Evolutionary conservation across 2,329 filamentous ascomycete species (phyloP).

Genomic region (Hypocrella siamensis): DNA sequence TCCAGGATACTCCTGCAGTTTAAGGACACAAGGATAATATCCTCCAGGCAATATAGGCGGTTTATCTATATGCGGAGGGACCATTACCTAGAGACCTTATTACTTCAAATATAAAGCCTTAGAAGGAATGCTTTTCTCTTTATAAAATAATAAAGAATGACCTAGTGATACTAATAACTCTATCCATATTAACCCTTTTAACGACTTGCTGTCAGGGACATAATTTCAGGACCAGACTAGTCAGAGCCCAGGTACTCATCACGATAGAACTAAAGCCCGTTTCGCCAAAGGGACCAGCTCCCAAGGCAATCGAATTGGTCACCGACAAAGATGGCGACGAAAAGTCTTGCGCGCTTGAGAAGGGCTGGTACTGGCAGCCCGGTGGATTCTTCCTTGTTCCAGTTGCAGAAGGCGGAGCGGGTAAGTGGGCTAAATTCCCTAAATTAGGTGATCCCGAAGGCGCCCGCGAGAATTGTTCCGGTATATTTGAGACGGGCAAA

Average conservation of each 20-base stretch:
- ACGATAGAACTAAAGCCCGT: neutral
- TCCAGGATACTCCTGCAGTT: no score
- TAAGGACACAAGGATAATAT: no score
- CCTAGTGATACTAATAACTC: no score
- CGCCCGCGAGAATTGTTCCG: neutral
- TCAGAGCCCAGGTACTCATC: conserved; percentile 1
- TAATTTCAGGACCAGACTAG: neutral
- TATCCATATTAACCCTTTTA: neutral
- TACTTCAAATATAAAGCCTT: no score
- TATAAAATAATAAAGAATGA: no score
- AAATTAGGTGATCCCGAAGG: neutral
- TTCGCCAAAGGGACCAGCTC: neutral
- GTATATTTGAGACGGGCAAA: no score
- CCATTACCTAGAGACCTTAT: no score
- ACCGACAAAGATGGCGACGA: neutral
- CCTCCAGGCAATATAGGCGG: no score
- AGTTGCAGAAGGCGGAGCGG: neutral
- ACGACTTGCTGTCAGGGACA: neutral
- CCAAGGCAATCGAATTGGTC: neutral
- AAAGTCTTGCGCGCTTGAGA: neutral
- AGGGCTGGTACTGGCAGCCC: conserved; percentile 1
- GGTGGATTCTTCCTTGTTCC: neutral
- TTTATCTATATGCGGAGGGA: no score
- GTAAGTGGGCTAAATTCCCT: neutral
- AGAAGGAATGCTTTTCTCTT: no score